Conservation (phyloP, 352 stramenopile genomes). For the Phytophthora cactorum region DNA sequence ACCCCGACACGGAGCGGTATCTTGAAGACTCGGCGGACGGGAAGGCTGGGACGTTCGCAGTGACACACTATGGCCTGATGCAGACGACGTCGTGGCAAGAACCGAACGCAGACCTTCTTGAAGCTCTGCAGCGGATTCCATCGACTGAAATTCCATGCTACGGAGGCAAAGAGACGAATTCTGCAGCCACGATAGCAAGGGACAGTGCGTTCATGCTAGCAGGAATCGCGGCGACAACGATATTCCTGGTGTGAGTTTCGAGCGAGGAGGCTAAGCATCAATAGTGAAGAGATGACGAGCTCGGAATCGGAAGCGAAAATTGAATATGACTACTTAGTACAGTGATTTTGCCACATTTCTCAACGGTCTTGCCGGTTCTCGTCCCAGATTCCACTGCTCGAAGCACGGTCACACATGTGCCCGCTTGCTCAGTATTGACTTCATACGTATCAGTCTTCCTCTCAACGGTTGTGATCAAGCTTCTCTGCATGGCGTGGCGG, state of each 20-base stretch:
- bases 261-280: background rate
- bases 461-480: background rate
- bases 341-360: background rate
- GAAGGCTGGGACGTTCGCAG: constrained; percentile 51
- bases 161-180: constrained; percentile 37
- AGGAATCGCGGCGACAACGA: background rate
- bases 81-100: constrained; percentile 61
- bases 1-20: constrained; percentile 67
- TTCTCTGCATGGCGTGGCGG: constrained; percentile 20
- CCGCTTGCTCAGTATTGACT: constrained; percentile 4
- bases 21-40: constrained; percentile 54
- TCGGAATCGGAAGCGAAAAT: background rate
- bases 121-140: constrained; percentile 52
- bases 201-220: constrained; percentile 7
- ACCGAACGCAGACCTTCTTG: constrained; percentile 52
- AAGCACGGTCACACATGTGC: constrained; percentile 8
- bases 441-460: constrained; percentile 8
- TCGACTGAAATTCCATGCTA: constrained; percentile 63
- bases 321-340: background rate
- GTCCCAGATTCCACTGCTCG: constrained; percentile 25
- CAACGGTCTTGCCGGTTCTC: constrained; percentile 6
- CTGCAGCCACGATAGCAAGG: background rate
- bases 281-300: background rate
- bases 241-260: background rate
- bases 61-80: constrained; percentile 68